Evolutionary conservation across 176 grass and related monocot species (phyloP).

Genomic region (Carex scoparia): DNA sequence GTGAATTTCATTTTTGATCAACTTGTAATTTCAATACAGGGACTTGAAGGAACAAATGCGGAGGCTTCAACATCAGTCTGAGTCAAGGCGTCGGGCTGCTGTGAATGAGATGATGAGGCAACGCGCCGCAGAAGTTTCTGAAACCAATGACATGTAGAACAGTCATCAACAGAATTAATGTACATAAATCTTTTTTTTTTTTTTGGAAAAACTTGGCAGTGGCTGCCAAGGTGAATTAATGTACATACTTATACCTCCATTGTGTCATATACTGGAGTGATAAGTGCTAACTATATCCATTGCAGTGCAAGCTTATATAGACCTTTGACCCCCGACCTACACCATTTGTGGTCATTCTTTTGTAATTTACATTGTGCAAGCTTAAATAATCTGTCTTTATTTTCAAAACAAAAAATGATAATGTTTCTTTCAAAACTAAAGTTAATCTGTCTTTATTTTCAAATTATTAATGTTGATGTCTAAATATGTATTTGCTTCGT

Average conservation of each 20-base stretch:
- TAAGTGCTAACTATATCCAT: background rate
- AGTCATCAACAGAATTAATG: background rate
- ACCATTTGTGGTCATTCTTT: conserved; percentile 8
- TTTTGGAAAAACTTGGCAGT: too few species aligned
- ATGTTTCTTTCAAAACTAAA: too few species aligned
- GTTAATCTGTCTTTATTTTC: too few species aligned
- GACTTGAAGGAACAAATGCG: conserved; percentile 95
- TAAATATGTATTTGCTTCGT: too few species aligned
- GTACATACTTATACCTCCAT: conserved; percentile 15
- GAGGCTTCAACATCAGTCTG: conserved; percentile 94
- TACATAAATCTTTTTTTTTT: background rate
- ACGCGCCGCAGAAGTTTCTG: conserved; percentile 52
- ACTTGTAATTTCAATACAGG: conserved; percentile 36
- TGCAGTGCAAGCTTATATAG: conserved; percentile 9
- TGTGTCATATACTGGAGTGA: conserved; percentile 2
- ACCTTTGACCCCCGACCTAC: background rate
- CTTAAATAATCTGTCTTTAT: too few species aligned
- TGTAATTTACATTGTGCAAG: background rate
- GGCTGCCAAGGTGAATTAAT: background rate
- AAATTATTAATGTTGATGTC: too few species aligned
- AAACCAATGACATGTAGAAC: conserved; percentile 22
- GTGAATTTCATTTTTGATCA: background rate
- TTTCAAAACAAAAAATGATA: too few species aligned
- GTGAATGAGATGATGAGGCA: conserved; percentile 99
- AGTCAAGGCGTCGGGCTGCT: conserved; percentile 93